Conservation (phyloP, 345 rosid genomes). For the Aquilaria sinensis region DNA sequence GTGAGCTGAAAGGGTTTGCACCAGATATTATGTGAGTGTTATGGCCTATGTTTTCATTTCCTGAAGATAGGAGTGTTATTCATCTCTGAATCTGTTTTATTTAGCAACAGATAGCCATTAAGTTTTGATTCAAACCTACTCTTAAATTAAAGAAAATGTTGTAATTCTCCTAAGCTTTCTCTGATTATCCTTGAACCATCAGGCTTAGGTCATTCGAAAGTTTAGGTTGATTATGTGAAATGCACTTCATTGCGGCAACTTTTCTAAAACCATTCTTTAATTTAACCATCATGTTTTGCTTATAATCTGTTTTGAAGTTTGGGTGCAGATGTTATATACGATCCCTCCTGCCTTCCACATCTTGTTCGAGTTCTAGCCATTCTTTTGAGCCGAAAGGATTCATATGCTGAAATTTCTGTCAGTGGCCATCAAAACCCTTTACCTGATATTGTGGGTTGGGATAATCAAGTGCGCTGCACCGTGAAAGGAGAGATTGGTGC, state of each 20-base stretch:
- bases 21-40: constrained; percentile 65
- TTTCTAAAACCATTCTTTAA: neutral
- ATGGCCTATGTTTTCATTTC: neutral
- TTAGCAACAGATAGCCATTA: too few relatives aligned
- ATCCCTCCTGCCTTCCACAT: constrained; percentile 67
- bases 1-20: constrained; percentile 30
- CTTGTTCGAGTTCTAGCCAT: constrained; percentile 50
- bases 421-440: neutral
- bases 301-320: constrained; percentile 31
- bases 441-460: neutral
- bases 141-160: too few relatives aligned
- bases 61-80: too few relatives aligned
- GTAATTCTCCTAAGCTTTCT: too few relatives aligned
- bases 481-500: constrained; percentile 7
- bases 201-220: too few relatives aligned
- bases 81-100: too few relatives aligned
- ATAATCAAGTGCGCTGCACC: constrained; percentile 5
- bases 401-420: constrained; percentile 12
- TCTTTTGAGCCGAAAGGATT: constrained; percentile 33
- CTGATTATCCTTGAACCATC: too few relatives aligned
- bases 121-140: too few relatives aligned
- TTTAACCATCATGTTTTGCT: constrained; percentile 1
- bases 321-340: constrained; percentile 82
- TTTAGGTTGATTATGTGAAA: too few relatives aligned
- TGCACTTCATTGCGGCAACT: too few relatives aligned